phyloP scores from a whole-genome alignment of 768 basidiomycete genomes.

The Boletus sensibilis region DNA sequence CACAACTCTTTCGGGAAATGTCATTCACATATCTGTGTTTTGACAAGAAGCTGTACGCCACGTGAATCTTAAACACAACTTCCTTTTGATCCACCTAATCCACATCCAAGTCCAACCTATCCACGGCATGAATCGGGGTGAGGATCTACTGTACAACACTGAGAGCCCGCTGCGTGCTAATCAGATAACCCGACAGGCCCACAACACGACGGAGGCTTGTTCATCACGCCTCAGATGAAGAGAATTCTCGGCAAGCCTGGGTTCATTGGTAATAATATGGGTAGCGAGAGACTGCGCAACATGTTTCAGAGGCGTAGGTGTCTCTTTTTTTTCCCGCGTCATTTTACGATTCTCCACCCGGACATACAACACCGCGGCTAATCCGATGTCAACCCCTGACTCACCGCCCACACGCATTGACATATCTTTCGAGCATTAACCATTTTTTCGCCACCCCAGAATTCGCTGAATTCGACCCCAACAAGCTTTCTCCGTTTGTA shows the following conservation, averaged over 20 bases:
- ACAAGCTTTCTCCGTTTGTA: constrained; percentile 24
- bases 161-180: not conserved
- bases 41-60: no score
- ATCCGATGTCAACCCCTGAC: not conserved
- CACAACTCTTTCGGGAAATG: no score
- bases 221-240: constrained; percentile 27
- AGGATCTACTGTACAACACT: not conserved
- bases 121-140: constrained; percentile 13
- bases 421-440: not conserved
- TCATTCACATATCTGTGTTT: no score
- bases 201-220: constrained; percentile 23
- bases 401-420: not conserved
- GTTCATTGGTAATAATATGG: constrained; percentile 24
- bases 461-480: constrained; percentile 16
- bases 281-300: constrained; percentile 26
- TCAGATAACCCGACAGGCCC: constrained; percentile 7
- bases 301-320: constrained; percentile 32
- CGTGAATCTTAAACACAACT: not conserved
- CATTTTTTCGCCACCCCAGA: constrained; percentile 7
- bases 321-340: not conserved
- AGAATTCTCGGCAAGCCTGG: constrained; percentile 27
- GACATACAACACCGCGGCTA: not conserved
- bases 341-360: not conserved
- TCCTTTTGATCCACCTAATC: not conserved
- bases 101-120: not conserved